Conservation (phyloP, 2,329 filamentous ascomycete genomes). For the Calonectria honghensis region DNA sequence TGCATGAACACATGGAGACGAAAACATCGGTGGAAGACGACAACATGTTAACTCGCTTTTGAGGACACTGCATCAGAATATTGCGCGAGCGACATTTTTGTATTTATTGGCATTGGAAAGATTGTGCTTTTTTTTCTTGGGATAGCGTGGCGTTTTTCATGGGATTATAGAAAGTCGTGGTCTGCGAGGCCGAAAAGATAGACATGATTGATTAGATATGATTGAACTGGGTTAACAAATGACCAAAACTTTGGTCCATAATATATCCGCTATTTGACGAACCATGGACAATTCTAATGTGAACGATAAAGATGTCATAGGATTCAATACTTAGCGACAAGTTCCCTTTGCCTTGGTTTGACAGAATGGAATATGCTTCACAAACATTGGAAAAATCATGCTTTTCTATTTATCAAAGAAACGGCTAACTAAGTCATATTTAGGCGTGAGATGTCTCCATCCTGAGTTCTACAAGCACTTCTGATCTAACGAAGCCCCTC, state of each 20-base stretch:
- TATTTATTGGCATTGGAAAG: not conserved
- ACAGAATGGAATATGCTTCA: not conserved
- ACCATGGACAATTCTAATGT: not conserved
- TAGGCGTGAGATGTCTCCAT: conserved; percentile 32
- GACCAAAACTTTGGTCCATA: not conserved
- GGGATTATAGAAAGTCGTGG: conserved; percentile 10
- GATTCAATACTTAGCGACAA: not conserved
- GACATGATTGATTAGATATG: conserved; percentile 21
- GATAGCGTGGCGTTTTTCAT: conserved; percentile 34
- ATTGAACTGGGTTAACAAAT: too few relatives aligned
- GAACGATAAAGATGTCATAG: not conserved
- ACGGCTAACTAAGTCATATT: conserved; percentile 22
- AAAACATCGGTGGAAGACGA: conserved; percentile 5
- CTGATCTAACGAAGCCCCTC: conserved; percentile 37
- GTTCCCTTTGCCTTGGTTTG: not conserved
- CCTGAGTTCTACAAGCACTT: conserved; percentile 34
- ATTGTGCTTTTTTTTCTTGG: not conserved
- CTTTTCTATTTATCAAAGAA: conserved; percentile 17
- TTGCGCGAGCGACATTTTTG: conserved; percentile 34
- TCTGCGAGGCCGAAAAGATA: conserved; percentile 5
- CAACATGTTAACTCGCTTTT: not conserved
- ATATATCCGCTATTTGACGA: not conserved
- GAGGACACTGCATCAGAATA: conserved; percentile 4
- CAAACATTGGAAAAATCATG: not conserved
- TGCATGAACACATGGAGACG: conserved; percentile 16